phyloP scores from a whole-genome alignment of 257 asterid genomes.

The Coffea eugenioides region DNA sequence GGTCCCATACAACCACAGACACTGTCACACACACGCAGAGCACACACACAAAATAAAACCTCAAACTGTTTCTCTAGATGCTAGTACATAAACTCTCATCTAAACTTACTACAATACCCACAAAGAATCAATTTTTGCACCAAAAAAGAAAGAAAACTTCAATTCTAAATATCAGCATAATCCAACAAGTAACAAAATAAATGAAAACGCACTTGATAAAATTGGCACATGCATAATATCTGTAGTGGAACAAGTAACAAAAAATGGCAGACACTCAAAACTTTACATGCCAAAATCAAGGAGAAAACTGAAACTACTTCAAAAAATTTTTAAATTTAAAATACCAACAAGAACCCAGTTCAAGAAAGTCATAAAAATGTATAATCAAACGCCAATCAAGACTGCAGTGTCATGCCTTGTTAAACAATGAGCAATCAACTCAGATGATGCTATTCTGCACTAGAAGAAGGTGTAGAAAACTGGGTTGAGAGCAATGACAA shows the following conservation, averaged over 20 bases:
- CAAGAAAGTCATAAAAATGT: neutral
- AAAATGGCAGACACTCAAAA: neutral
- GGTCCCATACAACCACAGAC: neutral
- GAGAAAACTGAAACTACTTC: neutral
- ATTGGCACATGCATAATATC: neutral
- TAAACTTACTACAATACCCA: neutral
- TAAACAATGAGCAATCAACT: neutral
- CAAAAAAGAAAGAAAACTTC: neutral
- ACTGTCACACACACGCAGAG: neutral
- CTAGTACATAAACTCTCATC: neutral
- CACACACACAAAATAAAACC: neutral
- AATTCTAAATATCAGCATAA: neutral
- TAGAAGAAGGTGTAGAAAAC: neutral
- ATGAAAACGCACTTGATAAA: neutral
- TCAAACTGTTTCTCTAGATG: neutral
- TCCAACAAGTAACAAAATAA: neutral
- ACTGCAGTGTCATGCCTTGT: neutral
- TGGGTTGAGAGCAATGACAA: slow-evolving; percentile 1
- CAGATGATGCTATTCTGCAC: slow-evolving; percentile 7
- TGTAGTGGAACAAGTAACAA: neutral
- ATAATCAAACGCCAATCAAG: neutral
- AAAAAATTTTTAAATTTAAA: neutral
- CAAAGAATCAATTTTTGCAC: neutral
- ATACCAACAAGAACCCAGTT: neutral
- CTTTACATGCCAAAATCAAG: neutral